These are phyloP conservation scores for Thelonectria rubi DNA, from an alignment of 2,329 filamentous ascomycete species.

Conservation along the genomic window DNA sequence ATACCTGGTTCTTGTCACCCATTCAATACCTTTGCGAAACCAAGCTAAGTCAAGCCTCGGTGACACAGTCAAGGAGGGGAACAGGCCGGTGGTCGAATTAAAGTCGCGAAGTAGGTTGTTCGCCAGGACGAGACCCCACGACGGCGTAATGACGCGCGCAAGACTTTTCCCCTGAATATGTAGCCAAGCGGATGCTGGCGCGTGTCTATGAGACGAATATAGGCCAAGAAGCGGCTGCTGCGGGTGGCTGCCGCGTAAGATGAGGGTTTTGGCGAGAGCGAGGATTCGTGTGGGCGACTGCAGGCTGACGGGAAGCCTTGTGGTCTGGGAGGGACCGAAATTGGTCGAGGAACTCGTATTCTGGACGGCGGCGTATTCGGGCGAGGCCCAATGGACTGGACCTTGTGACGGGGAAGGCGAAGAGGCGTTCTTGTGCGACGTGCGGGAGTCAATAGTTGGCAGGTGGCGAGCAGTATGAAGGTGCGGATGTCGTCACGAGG, in stretches of 20 bases:
- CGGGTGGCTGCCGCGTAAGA: conserved; percentile 34
- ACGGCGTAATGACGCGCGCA: conserved; percentile 35
- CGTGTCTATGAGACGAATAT: conserved; percentile 30
- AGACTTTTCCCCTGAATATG: conserved; percentile 27
- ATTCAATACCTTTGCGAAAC: conserved; percentile 45
- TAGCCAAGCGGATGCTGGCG: conserved; percentile 26
- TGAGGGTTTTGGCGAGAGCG: conserved; percentile 36
- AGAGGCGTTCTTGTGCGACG: conserved; percentile 39
- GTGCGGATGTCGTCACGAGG: conserved; percentile 35
- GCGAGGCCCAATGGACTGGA: conserved; percentile 40
- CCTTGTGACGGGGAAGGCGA: conserved; percentile 37
- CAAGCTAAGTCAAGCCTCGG: conserved; percentile 46
- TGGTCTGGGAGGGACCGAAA: conserved; percentile 34
- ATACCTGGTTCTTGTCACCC: conserved; percentile 39
- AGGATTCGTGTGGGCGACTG: conserved; percentile 38
- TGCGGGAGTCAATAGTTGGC: conserved; percentile 35
- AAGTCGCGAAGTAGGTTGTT: conserved; percentile 28
- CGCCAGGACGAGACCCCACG: conserved; percentile 34
- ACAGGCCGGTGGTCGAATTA: conserved; percentile 37
- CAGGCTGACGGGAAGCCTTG: conserved; percentile 38
- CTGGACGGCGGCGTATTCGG: conserved; percentile 32
- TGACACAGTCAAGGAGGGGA: conserved; percentile 44
- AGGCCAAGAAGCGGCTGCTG: conserved; percentile 14
- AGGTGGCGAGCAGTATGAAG: conserved; percentile 31
- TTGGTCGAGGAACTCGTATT: conserved; percentile 48